Evolutionary conservation across 2,329 filamentous ascomycete species (phyloP).

Genomic region (Colletotrichum tabaci): DNA sequence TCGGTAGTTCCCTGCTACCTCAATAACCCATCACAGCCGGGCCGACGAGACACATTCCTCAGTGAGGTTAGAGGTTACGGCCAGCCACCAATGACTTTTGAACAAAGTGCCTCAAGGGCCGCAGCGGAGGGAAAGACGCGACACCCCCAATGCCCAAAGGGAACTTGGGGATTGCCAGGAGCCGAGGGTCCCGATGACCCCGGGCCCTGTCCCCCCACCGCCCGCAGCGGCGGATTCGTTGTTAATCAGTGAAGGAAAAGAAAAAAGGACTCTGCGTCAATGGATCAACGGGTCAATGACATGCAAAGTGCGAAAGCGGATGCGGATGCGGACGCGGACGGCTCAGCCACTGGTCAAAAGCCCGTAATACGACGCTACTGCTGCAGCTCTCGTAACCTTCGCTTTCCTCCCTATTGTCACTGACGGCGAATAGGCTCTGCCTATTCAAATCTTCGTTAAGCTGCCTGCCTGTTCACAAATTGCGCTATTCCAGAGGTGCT

Average conservation of each 20-base stretch:
- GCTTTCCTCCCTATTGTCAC: background rate
- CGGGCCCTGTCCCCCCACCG: constrained; percentile 17
- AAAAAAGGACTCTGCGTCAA: background rate
- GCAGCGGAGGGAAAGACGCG: constrained; percentile 3
- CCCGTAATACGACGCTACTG: constrained; percentile 31
- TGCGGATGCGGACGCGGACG: constrained; percentile 36
- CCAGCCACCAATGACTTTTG: background rate
- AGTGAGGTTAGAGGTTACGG: background rate
- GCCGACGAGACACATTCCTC: background rate
- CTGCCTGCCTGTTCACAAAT: background rate
- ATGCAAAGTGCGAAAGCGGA: constrained; percentile 32
- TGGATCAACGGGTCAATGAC: constrained; percentile 2
- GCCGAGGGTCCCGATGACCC: constrained; percentile 36
- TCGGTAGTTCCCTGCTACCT: background rate
- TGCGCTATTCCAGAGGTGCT: background rate
- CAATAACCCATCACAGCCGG: background rate
- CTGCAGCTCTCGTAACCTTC: constrained; percentile 35
- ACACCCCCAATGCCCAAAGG: constrained; percentile 5
- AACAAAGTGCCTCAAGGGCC: constrained; percentile 5
- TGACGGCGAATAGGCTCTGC: background rate
- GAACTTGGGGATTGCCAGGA: constrained; percentile 28
- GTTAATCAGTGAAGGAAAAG: background rate
- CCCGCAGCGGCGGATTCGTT: constrained; percentile 12
- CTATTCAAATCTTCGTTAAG: background rate
- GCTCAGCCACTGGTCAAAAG: constrained; percentile 30